A percentile compares a stretch with the other conserved stretches of the same genome.
Evolutionary conservation across 805 yeast genomes (phyloP).

Genomic region (Starmera amethionina): DNA sequence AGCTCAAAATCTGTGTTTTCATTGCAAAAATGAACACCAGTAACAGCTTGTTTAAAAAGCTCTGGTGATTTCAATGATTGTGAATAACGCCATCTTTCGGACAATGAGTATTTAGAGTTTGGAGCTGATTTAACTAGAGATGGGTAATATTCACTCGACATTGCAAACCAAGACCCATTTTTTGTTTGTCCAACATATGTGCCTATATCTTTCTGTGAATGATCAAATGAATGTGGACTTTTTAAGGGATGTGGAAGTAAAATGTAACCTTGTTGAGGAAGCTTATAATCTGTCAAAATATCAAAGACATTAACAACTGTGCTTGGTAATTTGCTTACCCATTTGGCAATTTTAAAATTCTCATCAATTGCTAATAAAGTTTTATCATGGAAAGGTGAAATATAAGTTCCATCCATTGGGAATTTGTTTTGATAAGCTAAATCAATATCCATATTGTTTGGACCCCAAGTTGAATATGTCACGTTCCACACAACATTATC

Average conservation of each 20-base stretch:
- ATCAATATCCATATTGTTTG: conserved; percentile 65
- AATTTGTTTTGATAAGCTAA: conserved; percentile 37
- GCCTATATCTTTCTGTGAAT: conserved; percentile 25
- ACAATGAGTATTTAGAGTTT: conserved; percentile 42
- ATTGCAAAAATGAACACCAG: conserved; percentile 37
- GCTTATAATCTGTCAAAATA: conserved; percentile 30
- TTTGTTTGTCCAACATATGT: conserved; percentile 61
- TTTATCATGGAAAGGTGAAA: conserved; percentile 78
- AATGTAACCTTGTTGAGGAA: conserved; percentile 25
- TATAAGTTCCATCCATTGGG: conserved; percentile 64
- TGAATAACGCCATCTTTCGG: conserved; percentile 33
- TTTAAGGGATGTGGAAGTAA: conserved; percentile 61
- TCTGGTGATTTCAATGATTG: conserved; percentile 27
- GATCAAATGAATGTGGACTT: conserved; percentile 16
- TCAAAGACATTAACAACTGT: conserved; percentile 76
- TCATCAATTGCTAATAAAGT: conserved; percentile 69
- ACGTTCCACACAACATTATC: conserved; percentile 74
- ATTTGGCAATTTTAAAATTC: conserved; percentile 58
- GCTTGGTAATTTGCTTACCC: conserved; percentile 70
- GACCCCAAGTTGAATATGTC: conserved; percentile 84
- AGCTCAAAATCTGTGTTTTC: conserved; percentile 7
- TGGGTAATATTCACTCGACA: conserved; percentile 72
- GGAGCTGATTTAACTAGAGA: conserved; percentile 78
- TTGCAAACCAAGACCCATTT: conserved; percentile 73
- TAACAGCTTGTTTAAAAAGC: conserved; percentile 30